Conservation (phyloP, 2,329 filamentous ascomycete genomes). For the Cordyceps cicadae region DNA sequence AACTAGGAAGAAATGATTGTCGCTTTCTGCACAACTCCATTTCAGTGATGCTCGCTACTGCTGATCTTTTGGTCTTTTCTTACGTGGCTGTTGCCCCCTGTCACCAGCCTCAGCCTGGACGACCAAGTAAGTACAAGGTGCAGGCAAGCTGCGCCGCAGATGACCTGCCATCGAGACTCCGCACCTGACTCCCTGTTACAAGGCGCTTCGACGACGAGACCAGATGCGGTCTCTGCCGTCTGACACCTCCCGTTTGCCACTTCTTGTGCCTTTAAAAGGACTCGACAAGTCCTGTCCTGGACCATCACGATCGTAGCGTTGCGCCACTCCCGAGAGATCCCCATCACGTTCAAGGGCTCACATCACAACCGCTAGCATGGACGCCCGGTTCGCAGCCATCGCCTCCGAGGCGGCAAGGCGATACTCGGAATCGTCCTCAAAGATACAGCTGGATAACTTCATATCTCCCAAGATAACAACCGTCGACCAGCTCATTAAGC, state of each 20-base stretch:
- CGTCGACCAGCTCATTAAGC: constrained; percentile 24
- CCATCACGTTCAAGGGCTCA: background rate
- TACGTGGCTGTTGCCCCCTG: background rate
- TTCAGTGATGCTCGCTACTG: background rate
- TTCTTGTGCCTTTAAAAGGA: background rate
- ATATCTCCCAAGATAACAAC: constrained; percentile 25
- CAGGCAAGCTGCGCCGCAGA: constrained; percentile 2
- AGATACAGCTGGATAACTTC: constrained; percentile 24
- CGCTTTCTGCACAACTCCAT: no score
- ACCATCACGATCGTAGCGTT: background rate
- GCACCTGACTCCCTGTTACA: constrained; percentile 1
- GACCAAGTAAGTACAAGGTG: no score
- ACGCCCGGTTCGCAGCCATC: constrained; percentile 21
- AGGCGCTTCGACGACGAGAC: background rate
- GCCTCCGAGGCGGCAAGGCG: constrained; percentile 26
- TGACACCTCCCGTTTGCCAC: background rate
- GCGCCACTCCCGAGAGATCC: background rate
- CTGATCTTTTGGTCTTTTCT: background rate
- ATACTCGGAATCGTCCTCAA: constrained; percentile 22
- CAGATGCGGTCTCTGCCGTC: background rate
- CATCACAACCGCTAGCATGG: background rate
- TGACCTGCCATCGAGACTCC: constrained; percentile 4
- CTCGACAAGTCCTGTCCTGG: background rate
- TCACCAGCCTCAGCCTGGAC: background rate
- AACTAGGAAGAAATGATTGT: no score